Base-by-base conservation (phyloP, 805 yeast genomes). In the Teunomyces barrocoloradensis region DNA sequence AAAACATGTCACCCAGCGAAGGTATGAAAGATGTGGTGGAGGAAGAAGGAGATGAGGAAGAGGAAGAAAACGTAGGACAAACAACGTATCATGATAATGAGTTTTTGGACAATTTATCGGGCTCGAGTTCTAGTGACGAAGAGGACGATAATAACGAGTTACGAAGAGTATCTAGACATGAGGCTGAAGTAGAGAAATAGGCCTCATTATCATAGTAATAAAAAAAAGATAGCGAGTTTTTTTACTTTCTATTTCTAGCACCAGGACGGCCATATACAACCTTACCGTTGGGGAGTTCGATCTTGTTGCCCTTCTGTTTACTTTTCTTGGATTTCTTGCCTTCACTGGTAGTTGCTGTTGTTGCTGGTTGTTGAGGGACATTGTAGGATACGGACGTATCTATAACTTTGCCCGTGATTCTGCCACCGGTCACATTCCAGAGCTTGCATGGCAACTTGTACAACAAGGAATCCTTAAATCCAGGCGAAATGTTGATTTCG, bases 281-380 rank as follows among this genome's bases (percentile, higher is more conserved):
- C 58, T 82, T 82, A 0, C 88, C 88, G 56, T 82, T 83, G 7
- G 85, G 85, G 49, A 83, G 66, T 43, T 72, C 79, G 39, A 69
- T 61, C 52, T 73, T 78, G 47, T 74, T 74, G 7, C 79, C 80
- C 43, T 61, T 64, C 20, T 58, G 67, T 15, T 55, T 58, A 43
- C 66, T 63, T 57, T 68, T 69, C 49, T 61, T 68, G 42, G 55
- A 59, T 51, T 65, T 66, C 36, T 55, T 47, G 30, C 53, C 45
- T 27, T 44, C 47, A 2, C 38, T 13, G 20, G 52, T 52, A 15
- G 44, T 45, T 29, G 50, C 51, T 57, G 65, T 15, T 53, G 56
- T 44, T 64, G 62, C 57, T 66, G 66, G 47, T 60, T 66, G 43
- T 51, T 44, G 29, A 45, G 53, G 45, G 20, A 52, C 56, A 13